Evolutionary conservation across 352 stramenopile species (phyloP), one percentile per base, ranked within the genome.

Genomic region (Phytophthora aleatoria): DNA sequence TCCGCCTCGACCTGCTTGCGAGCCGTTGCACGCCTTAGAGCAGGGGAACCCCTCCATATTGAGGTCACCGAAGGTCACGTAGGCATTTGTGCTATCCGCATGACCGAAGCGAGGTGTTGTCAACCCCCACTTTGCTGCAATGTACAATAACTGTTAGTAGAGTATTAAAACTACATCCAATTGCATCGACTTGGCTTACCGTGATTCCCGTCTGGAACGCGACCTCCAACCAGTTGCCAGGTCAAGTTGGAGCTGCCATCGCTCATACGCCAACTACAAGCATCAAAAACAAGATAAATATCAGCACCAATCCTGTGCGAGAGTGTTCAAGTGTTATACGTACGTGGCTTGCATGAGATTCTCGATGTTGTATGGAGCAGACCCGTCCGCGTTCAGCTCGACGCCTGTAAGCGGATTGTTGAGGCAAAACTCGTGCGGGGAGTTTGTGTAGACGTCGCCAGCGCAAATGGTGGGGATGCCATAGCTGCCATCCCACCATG

Each of bases 21-120:
- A 94, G 4, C 85, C 85, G 51, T 78, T 81, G 71, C 85, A 94
- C 2, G 60, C 12, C 9, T 69, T 77, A 3, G 85, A 94, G 55
- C 85, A 94, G n/a, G 85, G 85, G 42, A 83, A 94, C 0, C 85
- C 85, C 53, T 94, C 80, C 83, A 92, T 91, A 43, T 94, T 94
- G 48, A 94, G 71, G 52, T 94, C 85, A 1, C 57, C 83, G 64
- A 94, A 92, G 5, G 67, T 87, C 26, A 91, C 81, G 38, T 72
- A 74, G 2, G 64, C 65, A 16, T 69, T 64, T 0, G 44, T 50
- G 1, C 38, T 16, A 20, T 73, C 71, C 5, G 49, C 39, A 1
- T 48, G 24, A 2, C 61, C 54, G 30, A 57, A 61, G 1, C 73
- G 76, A 62, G 85, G 81, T 27, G 82, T 88, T 5, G 85, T 79